Evolutionary conservation across 225 moss, liverwort and hornwort species (phyloP).

Genomic region (Marchantia paleacea): DNA sequence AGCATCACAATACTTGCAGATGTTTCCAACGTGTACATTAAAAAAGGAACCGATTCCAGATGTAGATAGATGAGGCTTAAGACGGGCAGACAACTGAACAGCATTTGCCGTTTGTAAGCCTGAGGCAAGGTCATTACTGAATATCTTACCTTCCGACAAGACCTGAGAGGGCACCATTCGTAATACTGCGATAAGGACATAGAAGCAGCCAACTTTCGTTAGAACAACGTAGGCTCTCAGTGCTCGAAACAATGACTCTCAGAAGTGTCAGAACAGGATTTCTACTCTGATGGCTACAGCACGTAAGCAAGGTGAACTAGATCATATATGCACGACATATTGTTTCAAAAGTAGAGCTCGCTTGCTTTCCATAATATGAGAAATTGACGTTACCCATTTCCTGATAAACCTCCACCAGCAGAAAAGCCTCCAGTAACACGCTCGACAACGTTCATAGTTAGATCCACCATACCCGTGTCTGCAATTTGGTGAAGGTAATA

Average conservation of each 20-base stretch:
- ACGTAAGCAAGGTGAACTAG: not conserved
- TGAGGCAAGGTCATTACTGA: not conserved
- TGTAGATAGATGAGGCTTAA: not conserved
- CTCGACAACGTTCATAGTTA: conserved; percentile 99
- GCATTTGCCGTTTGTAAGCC: not conserved
- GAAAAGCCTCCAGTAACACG: conserved; percentile 98
- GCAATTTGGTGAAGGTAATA: conserved; percentile 20
- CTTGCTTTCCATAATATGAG: not conserved
- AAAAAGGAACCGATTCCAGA: not conserved
- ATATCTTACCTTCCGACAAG: conserved; percentile 87
- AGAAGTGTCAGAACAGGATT: not conserved
- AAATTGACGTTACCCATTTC: conserved; percentile 68
- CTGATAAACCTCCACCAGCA: conserved; percentile 98
- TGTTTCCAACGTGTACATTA: not conserved
- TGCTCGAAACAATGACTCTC: not conserved
- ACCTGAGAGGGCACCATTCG: conserved; percentile 96
- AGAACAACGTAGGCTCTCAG: not conserved
- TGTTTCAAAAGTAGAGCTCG: not conserved
- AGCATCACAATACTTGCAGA: not conserved
- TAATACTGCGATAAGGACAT: conserved; percentile 56
- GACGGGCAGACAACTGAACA: not conserved
- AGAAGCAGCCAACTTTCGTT: not conserved
- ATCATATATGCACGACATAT: not conserved
- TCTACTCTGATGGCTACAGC: not conserved
- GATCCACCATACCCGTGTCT: conserved; percentile 99